phyloP scores from a whole-genome alignment of 2,329 filamentous ascomycete species.

The Volutella citrinella region DNA sequence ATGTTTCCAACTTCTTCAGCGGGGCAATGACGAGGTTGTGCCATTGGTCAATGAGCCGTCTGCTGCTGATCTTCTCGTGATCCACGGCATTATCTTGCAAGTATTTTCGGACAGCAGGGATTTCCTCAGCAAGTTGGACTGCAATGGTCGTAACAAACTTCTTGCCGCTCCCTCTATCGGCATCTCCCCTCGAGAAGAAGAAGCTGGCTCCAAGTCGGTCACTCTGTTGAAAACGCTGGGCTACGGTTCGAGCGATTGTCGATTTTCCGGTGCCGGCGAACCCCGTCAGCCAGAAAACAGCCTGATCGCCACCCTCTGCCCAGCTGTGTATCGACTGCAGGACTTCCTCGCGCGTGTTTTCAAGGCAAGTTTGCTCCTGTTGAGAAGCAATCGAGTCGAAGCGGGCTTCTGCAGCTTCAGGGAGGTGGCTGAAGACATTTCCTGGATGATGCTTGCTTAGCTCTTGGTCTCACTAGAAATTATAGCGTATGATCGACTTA shows the following conservation, averaged over 20 bases:
- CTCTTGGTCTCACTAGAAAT: too few species aligned
- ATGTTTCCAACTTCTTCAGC: conserved; percentile 17
- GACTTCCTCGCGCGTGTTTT: conserved; percentile 27
- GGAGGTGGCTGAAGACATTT: too few species aligned
- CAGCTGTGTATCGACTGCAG: conserved; percentile 27
- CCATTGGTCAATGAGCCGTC: too few species aligned
- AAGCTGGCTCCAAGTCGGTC: conserved; percentile 10
- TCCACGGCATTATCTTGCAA: too few species aligned
- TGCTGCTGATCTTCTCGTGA: too few species aligned
- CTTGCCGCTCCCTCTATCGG: conserved; percentile 32
- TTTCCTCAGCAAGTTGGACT: conserved; percentile 25
- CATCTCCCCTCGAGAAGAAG: conserved; percentile 34
- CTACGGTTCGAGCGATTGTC: conserved; percentile 42
- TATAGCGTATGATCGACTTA: too few species aligned
- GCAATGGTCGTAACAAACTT: conserved; percentile 40
- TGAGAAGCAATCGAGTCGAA: conserved; percentile 33
- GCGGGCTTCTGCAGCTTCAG: conserved; percentile 17
- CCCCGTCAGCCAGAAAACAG: conserved; percentile 35
- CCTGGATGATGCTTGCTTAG: too few species aligned
- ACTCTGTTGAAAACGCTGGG: neutral
- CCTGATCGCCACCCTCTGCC: conserved; percentile 20
- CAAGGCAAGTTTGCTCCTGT: conserved; percentile 27
- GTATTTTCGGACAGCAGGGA: conserved; percentile 32
- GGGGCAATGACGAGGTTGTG: too few species aligned
- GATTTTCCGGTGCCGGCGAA: conserved; percentile 22